These are phyloP conservation scores for Candida sphagnicola DNA, from an alignment of 805 yeast species.

Conservation along the genomic window DNA sequence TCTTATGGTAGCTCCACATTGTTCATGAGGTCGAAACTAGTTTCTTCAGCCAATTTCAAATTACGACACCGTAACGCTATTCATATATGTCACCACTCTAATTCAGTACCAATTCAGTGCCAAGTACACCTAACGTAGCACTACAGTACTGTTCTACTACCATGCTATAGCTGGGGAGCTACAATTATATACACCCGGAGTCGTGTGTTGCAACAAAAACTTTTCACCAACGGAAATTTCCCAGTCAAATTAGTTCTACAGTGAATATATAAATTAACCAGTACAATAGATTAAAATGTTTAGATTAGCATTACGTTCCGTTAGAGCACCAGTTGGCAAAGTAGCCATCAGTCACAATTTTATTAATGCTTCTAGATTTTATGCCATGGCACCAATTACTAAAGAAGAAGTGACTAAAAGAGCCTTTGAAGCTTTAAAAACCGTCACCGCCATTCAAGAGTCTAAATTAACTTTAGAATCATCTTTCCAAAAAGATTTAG, in stretches of 20 bases:
- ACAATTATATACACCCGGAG: not conserved
- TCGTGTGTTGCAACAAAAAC: not conserved
- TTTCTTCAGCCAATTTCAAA: no score
- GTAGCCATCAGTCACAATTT: slow-evolving; percentile 20
- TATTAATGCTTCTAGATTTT: slow-evolving; percentile 41
- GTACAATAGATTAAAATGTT: slow-evolving; percentile 34
- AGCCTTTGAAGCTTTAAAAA: slow-evolving; percentile 72
- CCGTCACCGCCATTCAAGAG: slow-evolving; percentile 46
- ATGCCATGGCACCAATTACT: slow-evolving; percentile 63
- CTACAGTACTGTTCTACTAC: no score
- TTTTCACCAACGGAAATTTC: not conserved
- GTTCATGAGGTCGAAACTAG: no score
- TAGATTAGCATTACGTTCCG: slow-evolving; percentile 48
- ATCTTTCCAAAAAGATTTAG: slow-evolving; percentile 66
- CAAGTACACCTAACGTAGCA: no score
- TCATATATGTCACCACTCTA: no score
- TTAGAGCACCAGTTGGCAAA: slow-evolving; percentile 30
- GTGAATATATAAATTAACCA: not conserved
- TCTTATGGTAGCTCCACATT: no score
- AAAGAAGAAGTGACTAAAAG: slow-evolving; percentile 79
- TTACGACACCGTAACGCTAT: no score
- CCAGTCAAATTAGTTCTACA: not conserved
- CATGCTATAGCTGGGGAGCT: no score
- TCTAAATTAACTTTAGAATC: slow-evolving; percentile 42
- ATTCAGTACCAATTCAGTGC: no score